phyloP scores from a whole-genome alignment of 169 alveolate genomes.

The Plasmodium inui region DNA sequence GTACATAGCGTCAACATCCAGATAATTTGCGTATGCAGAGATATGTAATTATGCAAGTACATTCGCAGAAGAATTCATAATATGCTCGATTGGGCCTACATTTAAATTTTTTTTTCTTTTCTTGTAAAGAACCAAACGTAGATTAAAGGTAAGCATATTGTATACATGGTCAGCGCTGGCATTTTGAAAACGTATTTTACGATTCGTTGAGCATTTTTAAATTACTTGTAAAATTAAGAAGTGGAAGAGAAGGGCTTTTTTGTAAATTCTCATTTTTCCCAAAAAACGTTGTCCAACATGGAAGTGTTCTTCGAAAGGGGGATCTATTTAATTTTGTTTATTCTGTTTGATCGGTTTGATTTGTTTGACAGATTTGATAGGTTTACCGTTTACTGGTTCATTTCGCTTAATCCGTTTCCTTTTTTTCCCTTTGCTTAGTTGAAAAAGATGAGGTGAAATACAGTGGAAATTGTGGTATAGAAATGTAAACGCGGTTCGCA shows the following conservation, averaged over 20 bases:
- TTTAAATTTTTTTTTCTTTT: not conserved
- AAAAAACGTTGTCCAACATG: slow-evolving; percentile 3
- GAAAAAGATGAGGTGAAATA: not conserved
- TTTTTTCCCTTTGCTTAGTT: not conserved
- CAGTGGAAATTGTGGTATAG: slow-evolving; percentile 1
- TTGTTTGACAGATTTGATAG: not conserved
- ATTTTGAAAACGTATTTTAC: slow-evolving; percentile 12
- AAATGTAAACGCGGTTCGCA: slow-evolving; percentile 2
- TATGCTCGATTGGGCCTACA: not conserved
- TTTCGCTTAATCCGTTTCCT: not conserved
- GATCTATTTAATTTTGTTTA: not conserved
- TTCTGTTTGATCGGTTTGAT: not conserved
- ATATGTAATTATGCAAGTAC: not conserved
- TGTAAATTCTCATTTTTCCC: slow-evolving; percentile 38
- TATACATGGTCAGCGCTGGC: not conserved
- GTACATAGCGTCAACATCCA: not conserved
- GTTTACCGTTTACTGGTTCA: not conserved
- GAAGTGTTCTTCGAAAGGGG: not conserved
- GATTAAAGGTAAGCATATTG: not conserved
- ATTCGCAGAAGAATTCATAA: not conserved
- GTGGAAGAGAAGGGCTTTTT: slow-evolving; percentile 19
- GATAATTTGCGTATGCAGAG: not conserved
- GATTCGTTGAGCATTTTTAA: slow-evolving; percentile 10
- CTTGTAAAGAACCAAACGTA: not conserved
- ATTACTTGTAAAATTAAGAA: slow-evolving; percentile 42